phyloP scores from a whole-genome alignment of 352 stramenopile species.

The Vaucheria bursata region DNA sequence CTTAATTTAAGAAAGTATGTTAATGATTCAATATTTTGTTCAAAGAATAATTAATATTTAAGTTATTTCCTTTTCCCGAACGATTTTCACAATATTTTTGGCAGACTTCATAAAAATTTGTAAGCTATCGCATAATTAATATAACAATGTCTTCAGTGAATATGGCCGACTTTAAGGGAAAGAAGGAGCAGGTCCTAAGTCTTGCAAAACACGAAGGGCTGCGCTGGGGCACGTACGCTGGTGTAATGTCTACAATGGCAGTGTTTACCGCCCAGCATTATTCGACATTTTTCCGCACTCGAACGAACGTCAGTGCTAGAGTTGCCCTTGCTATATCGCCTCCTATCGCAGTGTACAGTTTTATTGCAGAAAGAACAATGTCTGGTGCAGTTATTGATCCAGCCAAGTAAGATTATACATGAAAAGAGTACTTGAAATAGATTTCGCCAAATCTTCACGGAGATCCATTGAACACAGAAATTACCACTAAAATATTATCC shows the following conservation, averaged over 20 bases:
- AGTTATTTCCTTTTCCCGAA: too few relatives aligned
- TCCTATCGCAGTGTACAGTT: not conserved
- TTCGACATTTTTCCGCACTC: not conserved
- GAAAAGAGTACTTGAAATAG: not conserved
- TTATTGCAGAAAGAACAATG: not conserved
- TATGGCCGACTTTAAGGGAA: too few relatives aligned
- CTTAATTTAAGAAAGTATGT: too few relatives aligned
- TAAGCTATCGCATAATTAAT: too few relatives aligned
- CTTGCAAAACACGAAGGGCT: not conserved
- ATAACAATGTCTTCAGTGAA: too few relatives aligned
- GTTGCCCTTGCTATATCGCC: slow-evolving; percentile 1
- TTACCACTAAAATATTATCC: too few relatives aligned
- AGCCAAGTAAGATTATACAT: not conserved
- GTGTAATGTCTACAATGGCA: not conserved
- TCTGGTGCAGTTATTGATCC: not conserved
- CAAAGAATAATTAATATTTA: too few relatives aligned
- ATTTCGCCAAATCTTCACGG: not conserved
- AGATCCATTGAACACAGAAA: too few relatives aligned
- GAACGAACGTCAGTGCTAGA: not conserved
- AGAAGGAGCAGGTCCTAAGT: slow-evolving; percentile 2
- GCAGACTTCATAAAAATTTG: too few relatives aligned
- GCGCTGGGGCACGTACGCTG: not conserved
- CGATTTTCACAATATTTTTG: too few relatives aligned
- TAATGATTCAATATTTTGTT: too few relatives aligned
- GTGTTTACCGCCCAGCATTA: not conserved